These are phyloP conservation scores for Sugiyamaella lignohabitans DNA, from an alignment of 805 yeast genomes.

Conservation along the genomic window DNA sequence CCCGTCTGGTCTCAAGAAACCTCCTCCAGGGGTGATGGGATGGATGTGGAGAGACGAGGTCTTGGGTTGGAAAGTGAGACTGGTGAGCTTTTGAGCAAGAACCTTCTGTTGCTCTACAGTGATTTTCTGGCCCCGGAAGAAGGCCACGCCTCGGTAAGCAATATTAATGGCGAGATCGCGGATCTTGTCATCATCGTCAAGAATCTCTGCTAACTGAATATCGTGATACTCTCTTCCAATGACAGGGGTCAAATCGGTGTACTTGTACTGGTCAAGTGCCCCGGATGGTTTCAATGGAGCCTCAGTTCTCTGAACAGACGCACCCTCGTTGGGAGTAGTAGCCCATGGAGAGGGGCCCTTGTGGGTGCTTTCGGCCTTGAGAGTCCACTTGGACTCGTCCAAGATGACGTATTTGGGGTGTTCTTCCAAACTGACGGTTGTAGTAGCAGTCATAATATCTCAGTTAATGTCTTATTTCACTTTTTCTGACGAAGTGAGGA, in stretches of 20 bases:
- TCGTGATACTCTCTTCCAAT: constrained; percentile 11
- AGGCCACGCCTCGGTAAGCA: constrained; percentile 46
- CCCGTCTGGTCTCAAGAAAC: constrained; percentile 22
- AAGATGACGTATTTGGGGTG: constrained; percentile 1
- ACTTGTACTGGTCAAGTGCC: constrained; percentile 22
- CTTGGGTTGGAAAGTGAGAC: constrained; percentile 25
- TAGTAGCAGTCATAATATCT: not conserved
- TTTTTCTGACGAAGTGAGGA: too few species aligned
- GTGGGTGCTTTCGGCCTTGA: not conserved
- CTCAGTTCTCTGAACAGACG: constrained; percentile 14
- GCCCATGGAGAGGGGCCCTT: constrained; percentile 28
- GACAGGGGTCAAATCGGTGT: constrained; percentile 25
- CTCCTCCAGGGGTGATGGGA: constrained; percentile 28
- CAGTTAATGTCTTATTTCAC: too few species aligned
- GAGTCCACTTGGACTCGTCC: not conserved
- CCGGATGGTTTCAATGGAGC: constrained; percentile 17
- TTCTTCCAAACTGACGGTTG: not conserved
- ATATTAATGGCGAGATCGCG: constrained; percentile 42
- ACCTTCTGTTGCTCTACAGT: constrained; percentile 25
- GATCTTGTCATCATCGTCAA: constrained; percentile 27
- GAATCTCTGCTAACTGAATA: constrained; percentile 23
- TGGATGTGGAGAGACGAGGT: constrained; percentile 29
- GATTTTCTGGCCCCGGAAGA: constrained; percentile 40
- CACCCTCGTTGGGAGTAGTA: constrained; percentile 8
- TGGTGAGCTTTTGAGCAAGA: constrained; percentile 24